Conservation (phyloP, 2,329 filamentous ascomycete genomes). For the Macrophomina phaseolina region DNA sequence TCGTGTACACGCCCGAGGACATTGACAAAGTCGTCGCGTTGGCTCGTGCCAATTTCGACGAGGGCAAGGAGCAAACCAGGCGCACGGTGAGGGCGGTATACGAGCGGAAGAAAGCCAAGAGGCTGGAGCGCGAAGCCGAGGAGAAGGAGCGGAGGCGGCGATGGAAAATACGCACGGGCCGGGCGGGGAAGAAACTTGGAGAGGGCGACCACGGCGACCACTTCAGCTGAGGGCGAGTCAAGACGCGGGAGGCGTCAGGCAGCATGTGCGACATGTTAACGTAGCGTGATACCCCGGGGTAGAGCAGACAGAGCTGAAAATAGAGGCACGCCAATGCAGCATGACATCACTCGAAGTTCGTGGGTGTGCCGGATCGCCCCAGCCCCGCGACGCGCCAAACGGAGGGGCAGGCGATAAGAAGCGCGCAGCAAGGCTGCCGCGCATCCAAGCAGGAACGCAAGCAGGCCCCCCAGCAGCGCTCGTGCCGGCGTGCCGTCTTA, state of each 20-base stretch:
- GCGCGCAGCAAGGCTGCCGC: constrained; percentile 15
- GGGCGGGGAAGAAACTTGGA: constrained; percentile 61
- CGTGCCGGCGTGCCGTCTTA: neutral
- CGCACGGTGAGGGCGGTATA: constrained; percentile 86
- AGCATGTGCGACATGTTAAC: constrained; percentile 13
- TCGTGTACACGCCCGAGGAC: constrained; percentile 90
- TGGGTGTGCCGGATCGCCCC: neutral
- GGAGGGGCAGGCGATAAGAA: constrained; percentile 17
- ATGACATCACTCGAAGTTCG: constrained; percentile 13
- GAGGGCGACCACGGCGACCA: constrained; percentile 65
- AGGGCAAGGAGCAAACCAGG: constrained; percentile 79
- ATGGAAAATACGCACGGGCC: constrained; percentile 52
- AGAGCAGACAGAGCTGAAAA: constrained; percentile 17
- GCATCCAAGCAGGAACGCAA: constrained; percentile 22
- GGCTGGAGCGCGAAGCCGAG: constrained; percentile 60
- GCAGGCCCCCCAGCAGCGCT: constrained; percentile 5
- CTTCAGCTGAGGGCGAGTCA: constrained; percentile 59
- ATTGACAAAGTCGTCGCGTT: constrained; percentile 84
- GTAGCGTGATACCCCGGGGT: constrained; percentile 17
- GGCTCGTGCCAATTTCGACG: constrained; percentile 83
- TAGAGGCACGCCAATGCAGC: constrained; percentile 22
- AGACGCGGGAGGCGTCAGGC: constrained; percentile 12
- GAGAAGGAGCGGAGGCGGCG: constrained; percentile 45
- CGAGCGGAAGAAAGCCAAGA: constrained; percentile 79
- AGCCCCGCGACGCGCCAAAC: constrained; percentile 21